These are phyloP conservation scores for Leptographium galeiforme DNA, from an alignment of 2,329 filamentous ascomycete genomes.

Conservation along the genomic window DNA sequence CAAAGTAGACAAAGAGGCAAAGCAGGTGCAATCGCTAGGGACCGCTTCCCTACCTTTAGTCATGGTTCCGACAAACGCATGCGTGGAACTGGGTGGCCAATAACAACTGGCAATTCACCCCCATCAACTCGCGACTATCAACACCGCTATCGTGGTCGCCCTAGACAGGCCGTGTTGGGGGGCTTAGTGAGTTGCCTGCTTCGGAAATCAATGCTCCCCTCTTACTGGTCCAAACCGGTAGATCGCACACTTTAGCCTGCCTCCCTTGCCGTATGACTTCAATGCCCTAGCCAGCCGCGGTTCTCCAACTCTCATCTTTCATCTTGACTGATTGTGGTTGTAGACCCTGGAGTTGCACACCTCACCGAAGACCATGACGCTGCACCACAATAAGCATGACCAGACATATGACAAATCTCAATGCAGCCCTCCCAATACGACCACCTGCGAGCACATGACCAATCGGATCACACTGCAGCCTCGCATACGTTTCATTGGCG, in stretches of 20 bases:
- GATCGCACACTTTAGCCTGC: not conserved
- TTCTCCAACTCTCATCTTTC: not conserved
- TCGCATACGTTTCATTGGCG: constrained; percentile 54
- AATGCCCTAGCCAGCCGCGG: constrained; percentile 12
- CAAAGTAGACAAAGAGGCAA: too few relatives aligned
- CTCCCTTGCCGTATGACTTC: constrained; percentile 19
- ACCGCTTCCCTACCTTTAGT: too few relatives aligned
- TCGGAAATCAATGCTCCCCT: too few relatives aligned
- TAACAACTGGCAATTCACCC: too few relatives aligned
- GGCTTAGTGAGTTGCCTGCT: too few relatives aligned
- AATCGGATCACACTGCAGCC: constrained; percentile 48
- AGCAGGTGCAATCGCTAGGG: too few relatives aligned
- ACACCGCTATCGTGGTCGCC: too few relatives aligned
- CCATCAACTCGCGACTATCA: too few relatives aligned
- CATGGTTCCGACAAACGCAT: too few relatives aligned
- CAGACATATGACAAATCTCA: constrained; percentile 81
- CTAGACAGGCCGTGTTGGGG: too few relatives aligned
- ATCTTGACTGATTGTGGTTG: not conserved
- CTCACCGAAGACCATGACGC: constrained; percentile 83
- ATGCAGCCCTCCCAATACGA: constrained; percentile 57
- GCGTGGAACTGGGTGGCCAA: too few relatives aligned
- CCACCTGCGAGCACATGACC: constrained; percentile 38
- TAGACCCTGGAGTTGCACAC: constrained; percentile 50
- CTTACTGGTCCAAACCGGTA: too few relatives aligned
- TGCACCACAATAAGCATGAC: constrained; percentile 90